Base-by-base conservation (phyloP, 805 yeast genomes). In the Starmerella floricola region DNA sequence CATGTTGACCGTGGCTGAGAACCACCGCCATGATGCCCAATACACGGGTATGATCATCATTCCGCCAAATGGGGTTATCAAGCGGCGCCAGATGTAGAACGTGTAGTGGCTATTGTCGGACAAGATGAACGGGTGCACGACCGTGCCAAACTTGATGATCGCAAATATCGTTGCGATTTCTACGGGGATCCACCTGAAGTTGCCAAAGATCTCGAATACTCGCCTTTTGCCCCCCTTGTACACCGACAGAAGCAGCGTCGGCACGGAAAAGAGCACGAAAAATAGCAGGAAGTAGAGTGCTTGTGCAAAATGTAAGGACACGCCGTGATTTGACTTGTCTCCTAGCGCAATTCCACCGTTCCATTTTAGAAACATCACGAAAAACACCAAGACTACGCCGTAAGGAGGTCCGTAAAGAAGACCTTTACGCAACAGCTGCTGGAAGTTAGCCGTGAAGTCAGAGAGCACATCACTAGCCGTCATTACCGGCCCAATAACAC, bases 41-140 rank as follows among this genome's bases (percentile, higher is more conserved):
- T 87, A 86, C 0, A 76, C 60, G 3, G 93, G 86, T 1, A 78
- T 66, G 48, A 78, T 57, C 5, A 74, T 51, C 43, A 69, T 64
- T 13, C 46, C 45, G 13, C 27, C 20, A 13, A 13, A 15, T 6
- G 44, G 46, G 8, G 45, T 27, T 34, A 88, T 71, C 21, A 91
- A 54, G 44, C 71, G 72, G 43, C 76, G 73, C 73, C 82, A 83
- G 29, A 91, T 62, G 61, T 91, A 91, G 59, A 91, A 91, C 0
- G 94, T 77, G 58, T 77, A 85, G 61, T 91, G 98, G 53, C 98
- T 73, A 63, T 91, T 91, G 60, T 91, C 98, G 0, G 97, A 93
- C 34, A 88, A 67, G 31, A 91, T 60, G 59, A 88, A 91, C 6
- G 96, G 96, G 59, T 91, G 98, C 2, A 76, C 78, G 2, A 79